Evolutionary conservation across 192 early-diverging fungal species (phyloP).

Genomic region (Umbelopsis sp.): DNA sequence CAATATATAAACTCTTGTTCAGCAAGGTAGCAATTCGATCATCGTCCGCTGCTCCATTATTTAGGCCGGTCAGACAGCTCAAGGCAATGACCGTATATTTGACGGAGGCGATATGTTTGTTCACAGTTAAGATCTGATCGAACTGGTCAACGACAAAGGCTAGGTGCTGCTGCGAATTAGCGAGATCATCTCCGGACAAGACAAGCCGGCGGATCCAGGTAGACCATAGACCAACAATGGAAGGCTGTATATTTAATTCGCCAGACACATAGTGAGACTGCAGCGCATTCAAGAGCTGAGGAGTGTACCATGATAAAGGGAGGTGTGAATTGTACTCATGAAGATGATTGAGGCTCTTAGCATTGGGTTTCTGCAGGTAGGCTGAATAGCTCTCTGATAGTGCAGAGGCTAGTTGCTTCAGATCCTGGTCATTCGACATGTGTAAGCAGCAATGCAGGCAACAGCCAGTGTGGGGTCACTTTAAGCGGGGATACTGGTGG

Average conservation of each 20-base stretch:
- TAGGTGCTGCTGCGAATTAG: not conserved
- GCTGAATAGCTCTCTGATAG: slow-evolving; percentile 24
- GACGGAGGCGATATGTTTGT: not conserved
- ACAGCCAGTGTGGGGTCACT: not conserved
- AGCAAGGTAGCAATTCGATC: not conserved
- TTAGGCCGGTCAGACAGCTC: not conserved
- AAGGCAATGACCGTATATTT: slow-evolving; percentile 6
- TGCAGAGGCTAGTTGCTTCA: slow-evolving; percentile 22
- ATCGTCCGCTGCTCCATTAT: not conserved
- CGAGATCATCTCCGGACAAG: not conserved
- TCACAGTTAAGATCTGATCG: not conserved
- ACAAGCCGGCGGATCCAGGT: slow-evolving; percentile 34
- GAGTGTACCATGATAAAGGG: slow-evolving; percentile 40
- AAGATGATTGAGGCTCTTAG: slow-evolving; percentile 26
- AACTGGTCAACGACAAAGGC: slow-evolving; percentile 15
- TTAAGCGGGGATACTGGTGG: not conserved
- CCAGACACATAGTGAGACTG: not conserved
- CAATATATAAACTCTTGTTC: not conserved
- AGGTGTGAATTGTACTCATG: slow-evolving; percentile 32
- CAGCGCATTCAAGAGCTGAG: slow-evolving; percentile 12
- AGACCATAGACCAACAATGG: slow-evolving; percentile 19
- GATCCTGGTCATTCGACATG: slow-evolving; percentile 10
- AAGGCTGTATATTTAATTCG: not conserved
- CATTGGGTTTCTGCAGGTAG: slow-evolving; percentile 17
- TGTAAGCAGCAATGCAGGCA: not conserved